Evolutionary conservation across 768 basidiomycete genomes (phyloP).

Genomic region (Amyloporia xantha): DNA sequence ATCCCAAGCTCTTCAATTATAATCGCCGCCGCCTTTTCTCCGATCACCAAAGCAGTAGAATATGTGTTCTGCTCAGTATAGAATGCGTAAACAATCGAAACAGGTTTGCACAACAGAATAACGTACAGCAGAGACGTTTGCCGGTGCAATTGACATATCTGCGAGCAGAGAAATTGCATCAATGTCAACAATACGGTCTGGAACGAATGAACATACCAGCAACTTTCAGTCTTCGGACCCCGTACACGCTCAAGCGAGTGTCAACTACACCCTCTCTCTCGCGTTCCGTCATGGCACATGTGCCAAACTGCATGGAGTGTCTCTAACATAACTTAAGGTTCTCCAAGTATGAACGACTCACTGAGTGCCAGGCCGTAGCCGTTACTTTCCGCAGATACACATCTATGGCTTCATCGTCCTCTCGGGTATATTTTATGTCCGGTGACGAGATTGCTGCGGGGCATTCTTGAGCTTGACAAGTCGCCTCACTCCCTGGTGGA

Average conservation of each 20-base stretch:
- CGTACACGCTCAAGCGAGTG: conserved; percentile 53
- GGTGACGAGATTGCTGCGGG: conserved; percentile 23
- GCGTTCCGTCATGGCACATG: conserved; percentile 61
- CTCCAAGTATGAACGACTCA: conserved; percentile 6
- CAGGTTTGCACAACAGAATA: too few species aligned
- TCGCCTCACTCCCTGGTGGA: conserved; percentile 22
- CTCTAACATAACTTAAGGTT: background rate
- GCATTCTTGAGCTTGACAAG: conserved; percentile 11
- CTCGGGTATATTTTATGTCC: conserved; percentile 26
- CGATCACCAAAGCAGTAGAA: conserved; percentile 38
- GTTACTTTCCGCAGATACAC: conserved; percentile 20
- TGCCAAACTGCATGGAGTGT: conserved; percentile 47
- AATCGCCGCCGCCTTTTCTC: conserved; percentile 56
- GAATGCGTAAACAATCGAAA: background rate
- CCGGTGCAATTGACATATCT: conserved; percentile 4
- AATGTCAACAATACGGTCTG: background rate
- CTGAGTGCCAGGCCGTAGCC: conserved; percentile 28
- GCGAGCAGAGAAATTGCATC: background rate
- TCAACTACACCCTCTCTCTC: conserved; percentile 58
- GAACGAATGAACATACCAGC: conserved; percentile 32
- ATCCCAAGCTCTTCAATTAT: conserved; percentile 48
- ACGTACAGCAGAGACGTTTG: conserved; percentile 2
- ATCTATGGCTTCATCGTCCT: conserved; percentile 31
- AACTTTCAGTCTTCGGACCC: conserved; percentile 49
- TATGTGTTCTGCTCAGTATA: conserved; percentile 40